Conservation (phyloP, 768 basidiomycete species). For the Mrakia hoshinonis region DNA sequence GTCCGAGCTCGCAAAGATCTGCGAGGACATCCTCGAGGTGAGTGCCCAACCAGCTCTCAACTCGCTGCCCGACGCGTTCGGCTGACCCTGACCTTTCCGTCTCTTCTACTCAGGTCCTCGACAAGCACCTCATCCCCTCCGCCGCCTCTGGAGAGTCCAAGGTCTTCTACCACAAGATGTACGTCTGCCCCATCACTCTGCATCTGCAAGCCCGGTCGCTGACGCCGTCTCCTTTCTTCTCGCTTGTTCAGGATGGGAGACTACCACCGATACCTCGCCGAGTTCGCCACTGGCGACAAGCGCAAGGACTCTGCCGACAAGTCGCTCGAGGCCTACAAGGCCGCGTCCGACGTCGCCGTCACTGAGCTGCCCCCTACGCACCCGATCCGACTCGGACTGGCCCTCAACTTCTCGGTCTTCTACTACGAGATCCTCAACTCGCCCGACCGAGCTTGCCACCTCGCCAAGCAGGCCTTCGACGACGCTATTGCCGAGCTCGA, state of each 20-base stretch:
- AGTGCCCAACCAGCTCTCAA: no score
- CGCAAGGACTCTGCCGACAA: constrained; percentile 95
- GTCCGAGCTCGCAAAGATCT: constrained; percentile 91
- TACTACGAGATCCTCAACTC: constrained; percentile 45
- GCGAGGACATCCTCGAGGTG: constrained; percentile 94
- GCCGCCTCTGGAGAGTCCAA: constrained; percentile 94
- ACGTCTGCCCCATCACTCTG: constrained; percentile 38
- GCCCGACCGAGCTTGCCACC: constrained; percentile 93
- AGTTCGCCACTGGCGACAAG: constrained; percentile 96
- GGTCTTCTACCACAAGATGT: constrained; percentile 99
- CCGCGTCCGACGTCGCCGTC: constrained; percentile 91
- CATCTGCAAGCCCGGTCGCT: no score
- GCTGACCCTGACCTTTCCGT: neutral
- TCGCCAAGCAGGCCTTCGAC: constrained; percentile 98
- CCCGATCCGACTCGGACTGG: constrained; percentile 95
- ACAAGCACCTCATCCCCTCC: constrained; percentile 91
- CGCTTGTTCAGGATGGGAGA: constrained; percentile 76
- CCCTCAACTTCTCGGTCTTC: constrained; percentile 98
- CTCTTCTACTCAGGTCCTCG: constrained; percentile 46
- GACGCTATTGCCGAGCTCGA: constrained; percentile 98
- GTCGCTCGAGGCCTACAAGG: constrained; percentile 84
- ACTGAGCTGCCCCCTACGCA: constrained; percentile 83
- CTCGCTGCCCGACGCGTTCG: neutral
- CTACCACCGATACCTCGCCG: constrained; percentile 97
- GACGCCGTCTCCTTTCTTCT: neutral